Evolutionary conservation across 2,329 filamentous ascomycete genomes (phyloP), one percentile per base, ranked within the genome.

Genomic region (Sordariomycetes sp.): DNA sequence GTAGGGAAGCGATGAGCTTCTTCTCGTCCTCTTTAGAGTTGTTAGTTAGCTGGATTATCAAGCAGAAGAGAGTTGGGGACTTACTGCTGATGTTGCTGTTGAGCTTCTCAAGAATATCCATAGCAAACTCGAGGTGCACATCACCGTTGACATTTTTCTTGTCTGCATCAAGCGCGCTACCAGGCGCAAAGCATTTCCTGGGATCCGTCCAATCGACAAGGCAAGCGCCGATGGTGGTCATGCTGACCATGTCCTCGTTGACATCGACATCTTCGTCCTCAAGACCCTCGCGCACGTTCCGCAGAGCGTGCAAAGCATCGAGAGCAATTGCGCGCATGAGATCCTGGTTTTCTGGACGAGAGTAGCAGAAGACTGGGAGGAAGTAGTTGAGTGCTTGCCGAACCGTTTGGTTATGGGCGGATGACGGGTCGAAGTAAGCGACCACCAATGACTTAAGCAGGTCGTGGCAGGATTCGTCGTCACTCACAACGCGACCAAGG

Each of bases 181-280:
- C 64, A 43, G 63, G 69, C 37, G 55, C 70, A 59, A 61, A 83
- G 61, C 63, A 85, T 55, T 93, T 88, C 32, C 90, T 70, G 24
- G 88, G 87, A 54, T 96, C 90, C 1, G 90, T 96, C 92, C 90
- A 96, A 54, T 96, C 90, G 1, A 88, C 76, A 7, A 96, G 63
- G 49, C 87, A 90, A 4, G 84, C 78, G 1, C 85, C 86, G 38
- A 94, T 84, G 4, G 79, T 75, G 28, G 75, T 72, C 43, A 93
- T 72, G 46, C 80, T 78, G 8, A 90, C 83, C 77, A 93, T 87
- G 43, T 78, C 80, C 38, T 83, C 82, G 24, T 75, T 75, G 9
- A 83, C 75, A 33, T 86, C 83, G 14, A 79, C 78, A 32, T 85
- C 81, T 21, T 84, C 82, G 28, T 85, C 86, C 39, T 86, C 82